Evolutionary conservation across 495 filamentous ascomycete genomes (phyloP), one percentile per base, ranked within the genome.

Genomic region (Tuber melanosporum): DNA sequence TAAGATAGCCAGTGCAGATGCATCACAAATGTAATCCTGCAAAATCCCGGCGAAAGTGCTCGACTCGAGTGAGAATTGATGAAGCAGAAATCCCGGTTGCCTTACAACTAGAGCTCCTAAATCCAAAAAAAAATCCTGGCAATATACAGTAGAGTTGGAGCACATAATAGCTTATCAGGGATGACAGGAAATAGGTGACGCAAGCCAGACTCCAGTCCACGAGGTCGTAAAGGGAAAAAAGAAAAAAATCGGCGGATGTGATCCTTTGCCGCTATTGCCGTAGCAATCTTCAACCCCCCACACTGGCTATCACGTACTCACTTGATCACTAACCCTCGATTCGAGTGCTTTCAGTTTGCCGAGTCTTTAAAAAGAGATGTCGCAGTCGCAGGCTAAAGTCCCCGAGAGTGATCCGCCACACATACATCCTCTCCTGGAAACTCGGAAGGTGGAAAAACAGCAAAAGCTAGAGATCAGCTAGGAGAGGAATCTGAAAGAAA

Each of bases 381-480:
- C 15, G 32, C 57, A 12, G n/a, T 10, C n/a, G 26, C 57, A 32
- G 57, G n/a, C 57, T 32, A 32, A 66, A 66, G 26, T 66, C n/a
- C 17, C n/a, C n/a, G n/a, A 32, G 26, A 15, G 57, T 44, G 57
- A 75, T 47, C 71, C 41, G 19, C 32, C 42, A 71, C 9, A 74
- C 70, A 75, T 41, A 41, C 14, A 49, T 20, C 36, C 26, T 71
- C 36, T 49, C 66, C 46, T 42, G 39, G n/a, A 72, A 14, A 71
- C 73, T n/a, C 22, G 17, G n/a, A 39, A 20, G 41, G 47, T 17
- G 36, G 39, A 71, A 75, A 26, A 73, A 62, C 43, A 19, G 46
- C n/a, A 77, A 77, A 72, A 69, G 77, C 76, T 70, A 73, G 79
- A 73, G 72, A 74, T 46, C 10, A 57, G 45, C 12, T 22, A 14